A percentile compares a stretch with the other conserved stretches of the same genome.
Conservation (phyloP, 2,329 filamentous ascomycete genomes). For the Onygena corvina region DNA sequence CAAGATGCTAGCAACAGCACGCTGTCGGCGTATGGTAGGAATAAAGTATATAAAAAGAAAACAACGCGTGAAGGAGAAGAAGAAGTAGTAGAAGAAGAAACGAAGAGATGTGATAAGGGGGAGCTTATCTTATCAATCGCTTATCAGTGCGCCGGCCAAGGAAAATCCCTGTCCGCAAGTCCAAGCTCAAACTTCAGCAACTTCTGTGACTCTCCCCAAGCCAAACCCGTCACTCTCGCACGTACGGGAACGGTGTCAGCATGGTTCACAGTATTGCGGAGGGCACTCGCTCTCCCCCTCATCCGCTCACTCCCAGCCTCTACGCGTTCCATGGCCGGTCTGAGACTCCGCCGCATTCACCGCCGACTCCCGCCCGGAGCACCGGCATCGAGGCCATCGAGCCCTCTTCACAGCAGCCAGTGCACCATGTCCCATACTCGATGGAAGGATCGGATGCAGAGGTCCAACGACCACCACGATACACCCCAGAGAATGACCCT, state of each 20-base stretch:
- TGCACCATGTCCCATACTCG: slow-evolving; percentile 16
- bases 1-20: too few relatives aligned
- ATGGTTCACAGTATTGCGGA: background rate
- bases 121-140: slow-evolving; percentile 5
- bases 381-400: slow-evolving; percentile 32
- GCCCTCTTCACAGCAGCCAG: slow-evolving; percentile 14
- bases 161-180: background rate
- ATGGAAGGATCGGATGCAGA: slow-evolving; percentile 32
- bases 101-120: too few relatives aligned
- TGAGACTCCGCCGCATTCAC: background rate
- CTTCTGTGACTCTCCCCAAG: background rate
- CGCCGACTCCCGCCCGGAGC: slow-evolving; percentile 22
- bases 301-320: slow-evolving; percentile 2
- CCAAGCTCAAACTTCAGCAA: too few relatives aligned
- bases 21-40: too few relatives aligned
- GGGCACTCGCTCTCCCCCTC: slow-evolving; percentile 1
- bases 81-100: background rate
- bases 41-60: too few relatives aligned
- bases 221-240: too few relatives aligned
- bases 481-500: slow-evolving; percentile 60
- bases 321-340: slow-evolving; percentile 5
- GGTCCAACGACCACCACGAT: slow-evolving; percentile 40
- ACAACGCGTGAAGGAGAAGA: background rate
- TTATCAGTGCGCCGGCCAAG: background rate
- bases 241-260: background rate